A percentile compares a stretch with the other conserved stretches of the same genome.
phyloP scores from a whole-genome alignment of 2,329 filamentous ascomycete genomes.

The Neofusicoccum parvum region DNA sequence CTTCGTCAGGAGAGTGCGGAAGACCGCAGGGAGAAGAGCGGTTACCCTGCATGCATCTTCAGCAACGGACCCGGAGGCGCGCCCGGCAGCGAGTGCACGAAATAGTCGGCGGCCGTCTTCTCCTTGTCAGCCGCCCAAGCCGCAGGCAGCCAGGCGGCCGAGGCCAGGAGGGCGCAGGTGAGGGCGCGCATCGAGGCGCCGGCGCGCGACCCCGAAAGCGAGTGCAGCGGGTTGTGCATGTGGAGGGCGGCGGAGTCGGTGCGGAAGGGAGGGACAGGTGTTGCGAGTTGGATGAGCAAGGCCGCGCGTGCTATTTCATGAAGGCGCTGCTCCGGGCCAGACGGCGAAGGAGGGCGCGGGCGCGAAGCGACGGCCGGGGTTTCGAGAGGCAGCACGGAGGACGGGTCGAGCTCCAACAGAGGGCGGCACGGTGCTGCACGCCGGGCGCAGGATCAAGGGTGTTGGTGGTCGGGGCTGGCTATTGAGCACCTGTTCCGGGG shows the following conservation, averaged over 20 bases:
- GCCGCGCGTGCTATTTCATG: conserved; percentile 40
- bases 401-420: background rate
- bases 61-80: conserved; percentile 75
- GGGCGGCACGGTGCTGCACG: conserved; percentile 23
- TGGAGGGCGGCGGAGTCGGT: conserved; percentile 26
- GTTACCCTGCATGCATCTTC: conserved; percentile 97
- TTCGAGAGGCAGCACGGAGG: background rate
- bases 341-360: conserved; percentile 1
- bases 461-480: conserved; percentile 4
- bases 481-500: conserved; percentile 7
- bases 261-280: conserved; percentile 26
- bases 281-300: conserved; percentile 23
- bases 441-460: conserved; percentile 24
- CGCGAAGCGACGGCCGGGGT: conserved; percentile 1
- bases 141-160: conserved; percentile 35
- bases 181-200: conserved; percentile 37
- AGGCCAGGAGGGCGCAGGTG: conserved; percentile 34
- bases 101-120: conserved; percentile 81
- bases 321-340: conserved; percentile 21
- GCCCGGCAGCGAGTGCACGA: conserved; percentile 81
- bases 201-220: conserved; percentile 24
- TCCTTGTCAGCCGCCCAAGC: conserved; percentile 38
- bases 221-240: conserved; percentile 26
- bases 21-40: conserved; percentile 12
- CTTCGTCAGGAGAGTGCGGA: background rate